These are phyloP conservation scores for Soucietia sequanensis DNA, from an alignment of 805 yeast genomes.

Conservation along the genomic window DNA sequence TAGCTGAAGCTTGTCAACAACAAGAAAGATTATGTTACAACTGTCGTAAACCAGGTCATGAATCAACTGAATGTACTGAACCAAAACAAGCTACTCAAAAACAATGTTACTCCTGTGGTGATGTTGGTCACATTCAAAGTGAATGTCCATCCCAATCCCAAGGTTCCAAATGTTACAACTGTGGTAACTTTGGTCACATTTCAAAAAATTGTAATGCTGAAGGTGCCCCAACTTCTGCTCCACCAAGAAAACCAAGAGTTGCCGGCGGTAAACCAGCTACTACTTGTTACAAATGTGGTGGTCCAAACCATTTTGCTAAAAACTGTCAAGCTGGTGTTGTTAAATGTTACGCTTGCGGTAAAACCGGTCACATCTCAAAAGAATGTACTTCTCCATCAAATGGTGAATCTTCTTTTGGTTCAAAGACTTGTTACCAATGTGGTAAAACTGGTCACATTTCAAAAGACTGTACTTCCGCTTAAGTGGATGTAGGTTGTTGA, in stretches of 20 bases:
- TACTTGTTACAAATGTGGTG: slow-evolving; percentile 88
- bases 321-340: slow-evolving; percentile 73
- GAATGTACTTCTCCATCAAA: slow-evolving; percentile 66
- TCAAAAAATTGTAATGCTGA: slow-evolving; percentile 68
- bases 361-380: slow-evolving; percentile 83
- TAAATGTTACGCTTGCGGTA: slow-evolving; percentile 92
- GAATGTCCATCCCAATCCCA: slow-evolving; percentile 73
- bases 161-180: slow-evolving; percentile 71
- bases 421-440: slow-evolving; percentile 71
- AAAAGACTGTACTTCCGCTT: slow-evolving; percentile 54
- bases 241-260: slow-evolving; percentile 18
- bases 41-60: slow-evolving; percentile 88
- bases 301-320: slow-evolving; percentile 90
- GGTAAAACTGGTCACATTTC: slow-evolving; percentile 86
- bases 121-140: slow-evolving; percentile 82
- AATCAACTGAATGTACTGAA: slow-evolving; percentile 82
- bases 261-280: slow-evolving; percentile 35
- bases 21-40: slow-evolving; percentile 87
- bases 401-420: slow-evolving; percentile 40
- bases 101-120: slow-evolving; percentile 93
- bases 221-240: slow-evolving; percentile 19
- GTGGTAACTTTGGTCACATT: slow-evolving; percentile 67
- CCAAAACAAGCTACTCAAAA: slow-evolving; percentile 83
- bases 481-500: not conserved
- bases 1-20: slow-evolving; percentile 85